phyloP scores from a whole-genome alignment of 495 filamentous ascomycete species.

The Hyphodiscus hymeniophilus region DNA sequence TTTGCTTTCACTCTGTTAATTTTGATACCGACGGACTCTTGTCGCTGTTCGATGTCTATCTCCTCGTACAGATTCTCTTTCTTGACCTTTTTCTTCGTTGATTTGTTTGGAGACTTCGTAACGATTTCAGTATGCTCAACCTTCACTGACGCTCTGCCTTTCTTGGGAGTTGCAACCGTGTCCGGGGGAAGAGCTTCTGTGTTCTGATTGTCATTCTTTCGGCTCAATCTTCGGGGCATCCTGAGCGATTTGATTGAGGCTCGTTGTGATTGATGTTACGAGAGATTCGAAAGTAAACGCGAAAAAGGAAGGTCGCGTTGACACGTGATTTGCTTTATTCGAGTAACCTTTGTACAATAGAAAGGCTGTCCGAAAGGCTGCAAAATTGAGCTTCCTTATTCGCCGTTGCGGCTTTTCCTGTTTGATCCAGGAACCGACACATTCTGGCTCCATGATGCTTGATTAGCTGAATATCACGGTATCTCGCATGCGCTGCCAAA shows the following conservation, averaged over 20 bases:
- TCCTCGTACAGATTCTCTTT: background rate
- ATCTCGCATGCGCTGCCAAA: no score
- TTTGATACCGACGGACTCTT: slow-evolving; percentile 1
- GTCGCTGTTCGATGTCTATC: background rate
- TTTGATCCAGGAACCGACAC: no score
- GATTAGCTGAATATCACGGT: no score
- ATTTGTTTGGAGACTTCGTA: slow-evolving; percentile 7
- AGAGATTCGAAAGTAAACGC: background rate
- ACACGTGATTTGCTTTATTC: background rate
- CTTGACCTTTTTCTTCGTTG: slow-evolving; percentile 12
- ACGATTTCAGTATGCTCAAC: slow-evolving; percentile 2
- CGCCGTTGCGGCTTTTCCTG: no score
- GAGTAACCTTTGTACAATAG: no score
- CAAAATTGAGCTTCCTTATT: no score
- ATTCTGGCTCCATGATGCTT: no score
- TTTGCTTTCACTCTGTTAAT: slow-evolving; percentile 13
- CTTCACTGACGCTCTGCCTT: slow-evolving; percentile 8
- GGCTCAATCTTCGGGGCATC: slow-evolving; percentile 20
- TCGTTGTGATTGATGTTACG: slow-evolving; percentile 4
- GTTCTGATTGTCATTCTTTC: slow-evolving; percentile 1
- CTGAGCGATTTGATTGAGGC: background rate
- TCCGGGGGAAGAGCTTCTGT: background rate
- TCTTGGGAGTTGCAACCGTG: slow-evolving; percentile 5
- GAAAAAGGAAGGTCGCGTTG: background rate
- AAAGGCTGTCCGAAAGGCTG: no score